Evolutionary conservation across 176 grass and related monocot genomes (phyloP).

Genomic region (Ananas comosus): DNA sequence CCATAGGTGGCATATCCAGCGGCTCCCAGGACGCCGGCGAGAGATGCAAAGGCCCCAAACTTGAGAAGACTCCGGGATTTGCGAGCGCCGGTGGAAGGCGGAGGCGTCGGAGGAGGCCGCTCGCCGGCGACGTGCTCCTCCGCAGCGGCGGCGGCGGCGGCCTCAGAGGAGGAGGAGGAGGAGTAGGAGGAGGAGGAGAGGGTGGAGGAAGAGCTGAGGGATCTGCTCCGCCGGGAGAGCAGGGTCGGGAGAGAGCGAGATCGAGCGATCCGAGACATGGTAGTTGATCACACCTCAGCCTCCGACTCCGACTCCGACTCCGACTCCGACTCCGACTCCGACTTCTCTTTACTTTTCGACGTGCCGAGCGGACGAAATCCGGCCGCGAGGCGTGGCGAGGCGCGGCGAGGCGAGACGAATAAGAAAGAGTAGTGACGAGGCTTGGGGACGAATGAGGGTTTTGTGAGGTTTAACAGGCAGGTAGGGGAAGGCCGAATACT

Average conservation of each 20-base stretch:
- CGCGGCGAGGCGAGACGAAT: too few species aligned
- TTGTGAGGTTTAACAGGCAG: too few species aligned
- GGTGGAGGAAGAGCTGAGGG: background rate
- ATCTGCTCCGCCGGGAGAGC: background rate
- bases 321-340: too few species aligned
- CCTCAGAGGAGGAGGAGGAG: slow-evolving; percentile 10
- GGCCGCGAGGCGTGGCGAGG: too few species aligned
- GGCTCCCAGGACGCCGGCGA: slow-evolving; percentile 42
- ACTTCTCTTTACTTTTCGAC: too few species aligned
- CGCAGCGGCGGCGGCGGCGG: slow-evolving; percentile 9
- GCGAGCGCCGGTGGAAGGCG: background rate
- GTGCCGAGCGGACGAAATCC: too few species aligned
- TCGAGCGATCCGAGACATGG: slow-evolving; percentile 35
- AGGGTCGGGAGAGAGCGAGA: slow-evolving; percentile 30
- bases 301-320: too few species aligned
- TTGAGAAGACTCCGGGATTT: slow-evolving; percentile 48
- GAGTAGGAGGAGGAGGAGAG: slow-evolving; percentile 11
- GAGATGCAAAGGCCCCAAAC: slow-evolving; percentile 39
- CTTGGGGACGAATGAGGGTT: too few species aligned
- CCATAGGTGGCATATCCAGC: slow-evolving; percentile 52
- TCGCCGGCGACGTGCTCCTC: slow-evolving; percentile 21
- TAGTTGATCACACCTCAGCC: too few species aligned
- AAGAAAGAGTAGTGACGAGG: too few species aligned
- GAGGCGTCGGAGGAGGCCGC: slow-evolving; percentile 9
- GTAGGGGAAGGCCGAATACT: too few species aligned